These are phyloP conservation scores for Stephania japonica DNA, from an alignment of 164 flowering plant genomes.

Conservation along the genomic window DNA sequence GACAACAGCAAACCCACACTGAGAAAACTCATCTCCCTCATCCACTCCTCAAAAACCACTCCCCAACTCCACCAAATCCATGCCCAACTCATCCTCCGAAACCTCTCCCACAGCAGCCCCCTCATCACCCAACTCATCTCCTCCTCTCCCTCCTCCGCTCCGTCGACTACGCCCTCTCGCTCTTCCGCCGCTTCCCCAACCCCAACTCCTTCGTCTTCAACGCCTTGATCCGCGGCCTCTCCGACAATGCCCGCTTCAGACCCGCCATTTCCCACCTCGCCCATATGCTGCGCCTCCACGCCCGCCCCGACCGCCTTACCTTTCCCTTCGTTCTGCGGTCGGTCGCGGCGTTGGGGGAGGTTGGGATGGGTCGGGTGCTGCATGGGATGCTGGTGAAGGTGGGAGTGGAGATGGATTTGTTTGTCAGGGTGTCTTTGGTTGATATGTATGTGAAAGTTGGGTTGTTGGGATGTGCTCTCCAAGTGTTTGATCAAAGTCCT, in stretches of 20 bases:
- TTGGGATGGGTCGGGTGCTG: conserved; percentile 20
- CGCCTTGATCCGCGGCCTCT: conserved; percentile 38
- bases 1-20: neutral
- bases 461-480: conserved; percentile 21
- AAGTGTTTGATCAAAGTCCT: conserved; percentile 49
- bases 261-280: conserved; percentile 23
- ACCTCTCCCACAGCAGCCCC: conserved; percentile 22
- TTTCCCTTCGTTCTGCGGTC: conserved; percentile 46
- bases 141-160: conserved; percentile 26
- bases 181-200: conserved; percentile 20
- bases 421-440: conserved; percentile 43
- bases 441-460: conserved; percentile 46
- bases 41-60: conserved; percentile 19
- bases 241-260: conserved; percentile 25
- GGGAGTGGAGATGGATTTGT: conserved; percentile 39
- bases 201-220: conserved; percentile 35
- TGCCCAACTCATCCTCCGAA: conserved; percentile 30
- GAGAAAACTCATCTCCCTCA: conserved; percentile 14
- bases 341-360: conserved; percentile 20
- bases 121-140: conserved; percentile 41
- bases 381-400: conserved; percentile 29
- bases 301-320: conserved; percentile 37
- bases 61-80: conserved; percentile 41
- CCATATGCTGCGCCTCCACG: conserved; percentile 25
- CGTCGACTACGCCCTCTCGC: conserved; percentile 25